Base-by-base conservation (phyloP, 352 stramenopile species). In the Pythium rhizo-oryzae region DNA sequence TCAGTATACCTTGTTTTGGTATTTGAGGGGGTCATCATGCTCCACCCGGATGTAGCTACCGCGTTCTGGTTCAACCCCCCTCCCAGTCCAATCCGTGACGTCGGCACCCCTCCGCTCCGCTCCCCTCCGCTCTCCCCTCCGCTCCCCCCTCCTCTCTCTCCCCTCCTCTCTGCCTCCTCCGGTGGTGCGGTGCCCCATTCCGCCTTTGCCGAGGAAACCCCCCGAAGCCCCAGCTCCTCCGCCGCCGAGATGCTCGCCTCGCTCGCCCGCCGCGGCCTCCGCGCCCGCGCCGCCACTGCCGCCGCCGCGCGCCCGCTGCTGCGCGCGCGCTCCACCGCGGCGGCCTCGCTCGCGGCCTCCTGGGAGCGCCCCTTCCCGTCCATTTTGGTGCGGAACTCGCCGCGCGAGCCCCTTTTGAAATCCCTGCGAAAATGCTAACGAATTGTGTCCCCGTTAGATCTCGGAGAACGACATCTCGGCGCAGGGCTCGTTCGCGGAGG, bases 401-500 rank as follows among this genome's bases (percentile, higher is more conserved):
- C 8, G 5, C 37, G 50, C 24, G 56, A 23, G 24, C 6, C 15
- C 43, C 18, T 8, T 41, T 0, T 56, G 8, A 6, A 21, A 44
- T 50, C 43, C 16, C 43, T 8, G 43, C 16, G n/a, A 8, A 50
- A 50, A 30, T 58, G 69, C 37, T 51, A 25, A 16, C 19, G 15
- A 6, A 18, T 39, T 21, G 8, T 30, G 1, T 35, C 5, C 24
- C 35, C 3, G 12, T 35, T 69, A 94, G 86, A 87, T 94, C 41
- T 88, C 84, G n/a, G 79, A 90, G 57, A 74, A 92, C 25, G 76
- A 80, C 12, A 76, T 93, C 28, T 84, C 84, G 11, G 87, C 85
- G n/a, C 85, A 95, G 62, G 87, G 87, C 43, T 96, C 90, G 54
- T 97, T 97, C 65, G 91, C 91, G 0, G 87, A 97, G 65, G 87